phyloP scores from a whole-genome alignment of 2,329 filamentous ascomycete species.

The Septoria petroselini region DNA sequence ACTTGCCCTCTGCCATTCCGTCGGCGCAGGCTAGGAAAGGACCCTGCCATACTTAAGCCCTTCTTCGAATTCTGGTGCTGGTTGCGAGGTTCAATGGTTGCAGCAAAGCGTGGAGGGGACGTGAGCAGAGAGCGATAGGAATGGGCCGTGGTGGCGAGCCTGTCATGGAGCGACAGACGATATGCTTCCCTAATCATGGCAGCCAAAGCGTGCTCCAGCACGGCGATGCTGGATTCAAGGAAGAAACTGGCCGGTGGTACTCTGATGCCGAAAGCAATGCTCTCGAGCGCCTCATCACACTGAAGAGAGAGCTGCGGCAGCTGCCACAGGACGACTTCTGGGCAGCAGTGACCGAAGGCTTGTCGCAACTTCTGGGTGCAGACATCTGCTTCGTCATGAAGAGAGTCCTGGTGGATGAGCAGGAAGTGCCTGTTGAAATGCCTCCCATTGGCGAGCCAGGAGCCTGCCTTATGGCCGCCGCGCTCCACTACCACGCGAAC shows the following conservation, averaged over 20 bases:
- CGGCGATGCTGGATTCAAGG: conserved; percentile 29
- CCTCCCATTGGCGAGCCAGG: conserved; percentile 59
- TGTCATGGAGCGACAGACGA: conserved; percentile 28
- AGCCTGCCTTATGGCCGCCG: conserved; percentile 62
- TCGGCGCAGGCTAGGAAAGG: background rate
- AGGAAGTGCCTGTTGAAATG: conserved; percentile 58
- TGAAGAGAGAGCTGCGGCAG: conserved; percentile 56
- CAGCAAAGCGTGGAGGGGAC: background rate
- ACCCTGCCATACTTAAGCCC: background rate
- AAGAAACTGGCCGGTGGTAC: conserved; percentile 28
- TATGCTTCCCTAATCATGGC: conserved; percentile 33
- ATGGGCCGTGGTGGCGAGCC: conserved; percentile 8
- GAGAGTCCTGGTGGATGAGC: conserved; percentile 58
- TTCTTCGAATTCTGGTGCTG: background rate
- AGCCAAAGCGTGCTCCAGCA: conserved; percentile 29
- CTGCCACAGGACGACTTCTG: conserved; percentile 61
- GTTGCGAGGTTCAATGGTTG: background rate
- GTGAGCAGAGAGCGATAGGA: conserved; percentile 9
- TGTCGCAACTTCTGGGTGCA: conserved; percentile 60
- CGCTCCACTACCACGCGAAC: conserved; percentile 62
- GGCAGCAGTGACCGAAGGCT: conserved; percentile 60
- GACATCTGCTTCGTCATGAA: conserved; percentile 69
- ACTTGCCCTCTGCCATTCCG: background rate
- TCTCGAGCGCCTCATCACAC: conserved; percentile 56
- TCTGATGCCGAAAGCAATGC: conserved; percentile 56